Percentiles rank a stretch among this genome's conserved stretches.
These are phyloP conservation scores for Candida glucosophila DNA, from an alignment of 1,139 yeast species.

Conservation along the genomic window DNA sequence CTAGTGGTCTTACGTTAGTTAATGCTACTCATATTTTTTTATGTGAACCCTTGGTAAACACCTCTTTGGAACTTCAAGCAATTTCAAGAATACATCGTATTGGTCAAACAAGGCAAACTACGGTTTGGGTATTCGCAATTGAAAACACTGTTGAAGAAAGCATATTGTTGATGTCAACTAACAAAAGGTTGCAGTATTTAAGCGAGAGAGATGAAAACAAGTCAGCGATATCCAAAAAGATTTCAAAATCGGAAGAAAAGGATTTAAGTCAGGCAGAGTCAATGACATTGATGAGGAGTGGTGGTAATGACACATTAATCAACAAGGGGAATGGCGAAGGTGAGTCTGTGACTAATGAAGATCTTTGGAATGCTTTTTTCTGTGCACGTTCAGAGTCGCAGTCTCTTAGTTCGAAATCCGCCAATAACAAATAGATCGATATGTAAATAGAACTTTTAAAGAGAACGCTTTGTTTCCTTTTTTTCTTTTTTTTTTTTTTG, in stretches of 20 bases:
- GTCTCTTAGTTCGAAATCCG: no score
- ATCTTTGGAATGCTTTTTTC: slow-evolving; percentile 56
- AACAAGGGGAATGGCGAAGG: slow-evolving; percentile 38
- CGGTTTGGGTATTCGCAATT: slow-evolving; percentile 87
- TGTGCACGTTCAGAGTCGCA: slow-evolving; percentile 12
- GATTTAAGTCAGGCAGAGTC: slow-evolving; percentile 27
- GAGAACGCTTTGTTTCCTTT: not conserved
- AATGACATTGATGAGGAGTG: slow-evolving; percentile 27
- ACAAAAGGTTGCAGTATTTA: slow-evolving; percentile 36
- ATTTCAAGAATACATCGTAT: slow-evolving; percentile 86
- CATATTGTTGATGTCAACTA: slow-evolving; percentile 53
- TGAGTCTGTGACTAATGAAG: slow-evolving; percentile 46
- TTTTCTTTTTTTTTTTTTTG: not conserved
- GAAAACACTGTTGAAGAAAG: slow-evolving; percentile 86
- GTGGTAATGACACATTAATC: slow-evolving; percentile 34
- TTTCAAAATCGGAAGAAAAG: slow-evolving; percentile 11
- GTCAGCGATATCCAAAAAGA: not conserved
- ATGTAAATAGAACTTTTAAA: not conserved
- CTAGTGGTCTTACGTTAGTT: slow-evolving; percentile 81
- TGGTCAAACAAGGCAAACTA: slow-evolving; percentile 74
- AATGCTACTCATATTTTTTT: slow-evolving; percentile 87
- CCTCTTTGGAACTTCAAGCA: slow-evolving; percentile 83
- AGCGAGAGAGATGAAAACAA: slow-evolving; percentile 5
- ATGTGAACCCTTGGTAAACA: slow-evolving; percentile 87
- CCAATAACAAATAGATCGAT: not conserved